These are phyloP conservation scores for Babesia caballi DNA, from an alignment of 169 alveolate species.

Conservation along the genomic window DNA sequence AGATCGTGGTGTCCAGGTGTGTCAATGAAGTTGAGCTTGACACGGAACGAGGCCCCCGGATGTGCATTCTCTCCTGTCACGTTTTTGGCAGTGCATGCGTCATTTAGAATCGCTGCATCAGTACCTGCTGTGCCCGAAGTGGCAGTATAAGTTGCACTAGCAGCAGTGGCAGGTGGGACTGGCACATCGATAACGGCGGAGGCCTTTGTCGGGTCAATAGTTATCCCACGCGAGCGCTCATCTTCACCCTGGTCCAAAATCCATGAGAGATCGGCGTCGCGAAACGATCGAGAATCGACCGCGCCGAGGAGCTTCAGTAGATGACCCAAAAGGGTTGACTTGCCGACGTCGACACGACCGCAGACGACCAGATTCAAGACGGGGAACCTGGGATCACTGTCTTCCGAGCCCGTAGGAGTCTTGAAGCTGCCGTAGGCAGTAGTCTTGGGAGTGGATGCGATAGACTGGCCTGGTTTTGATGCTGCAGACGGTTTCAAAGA, in stretches of 20 bases:
- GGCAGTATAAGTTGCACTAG: no score
- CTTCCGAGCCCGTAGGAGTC: background rate
- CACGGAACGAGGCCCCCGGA: background rate
- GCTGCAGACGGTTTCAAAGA: background rate
- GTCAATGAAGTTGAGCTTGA: slow-evolving; percentile 71
- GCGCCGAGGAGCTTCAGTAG: slow-evolving; percentile 28
- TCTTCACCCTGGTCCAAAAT: slow-evolving; percentile 76
- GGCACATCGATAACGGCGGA: slow-evolving; percentile 3
- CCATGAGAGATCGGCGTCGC: slow-evolving; percentile 46
- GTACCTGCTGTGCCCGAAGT: no score
- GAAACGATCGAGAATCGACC: slow-evolving; percentile 16
- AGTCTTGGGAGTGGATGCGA: no score
- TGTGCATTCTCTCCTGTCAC: background rate
- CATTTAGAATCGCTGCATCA: no score
- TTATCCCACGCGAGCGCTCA: slow-evolving; percentile 72
- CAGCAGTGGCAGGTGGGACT: background rate
- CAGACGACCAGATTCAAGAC: slow-evolving; percentile 69
- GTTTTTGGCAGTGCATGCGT: no score
- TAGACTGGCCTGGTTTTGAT: background rate
- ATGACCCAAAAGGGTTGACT: slow-evolving; percentile 76
- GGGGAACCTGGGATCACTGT: background rate
- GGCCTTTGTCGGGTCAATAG: slow-evolving; percentile 60
- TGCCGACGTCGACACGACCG: slow-evolving; percentile 77
- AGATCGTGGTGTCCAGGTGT: slow-evolving; percentile 78
- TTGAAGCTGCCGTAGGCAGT: background rate